These are phyloP conservation scores for Dispira parvispora DNA, from an alignment of 192 early-diverging fungal species.

Conservation along the genomic window DNA sequence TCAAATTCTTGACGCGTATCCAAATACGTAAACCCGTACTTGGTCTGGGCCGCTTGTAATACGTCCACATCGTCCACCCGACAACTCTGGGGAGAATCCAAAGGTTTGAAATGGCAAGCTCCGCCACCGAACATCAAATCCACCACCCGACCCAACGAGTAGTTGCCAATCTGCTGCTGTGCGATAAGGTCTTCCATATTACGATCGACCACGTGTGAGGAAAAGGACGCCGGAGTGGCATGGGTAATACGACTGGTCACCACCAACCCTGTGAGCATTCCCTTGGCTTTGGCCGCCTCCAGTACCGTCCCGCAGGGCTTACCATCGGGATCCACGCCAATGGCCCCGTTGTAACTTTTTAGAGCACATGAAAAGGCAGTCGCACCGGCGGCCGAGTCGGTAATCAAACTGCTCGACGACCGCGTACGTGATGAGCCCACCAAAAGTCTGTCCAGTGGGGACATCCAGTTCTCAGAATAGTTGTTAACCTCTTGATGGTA, in stretches of 20 bases:
- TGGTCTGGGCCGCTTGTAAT: constrained; percentile 31
- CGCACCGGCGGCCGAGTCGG: constrained; percentile 93
- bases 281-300: constrained; percentile 75
- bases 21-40: constrained; percentile 46
- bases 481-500: constrained; percentile 52
- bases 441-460: constrained; percentile 47
- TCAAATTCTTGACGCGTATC: constrained; percentile 45
- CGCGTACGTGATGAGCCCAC: constrained; percentile 86
- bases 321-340: constrained; percentile 55
- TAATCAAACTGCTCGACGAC: constrained; percentile 63
- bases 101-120: constrained; percentile 71
- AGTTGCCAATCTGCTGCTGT: constrained; percentile 77
- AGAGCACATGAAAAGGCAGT: constrained; percentile 84
- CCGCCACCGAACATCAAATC: constrained; percentile 92
- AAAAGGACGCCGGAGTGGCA: constrained; percentile 67
- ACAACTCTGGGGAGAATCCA: constrained; percentile 45
- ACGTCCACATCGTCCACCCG: constrained; percentile 58
- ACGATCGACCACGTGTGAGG: constrained; percentile 64
- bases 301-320: constrained; percentile 82
- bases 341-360: constrained; percentile 90
- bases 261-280: constrained; percentile 79
- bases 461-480: constrained; percentile 32
- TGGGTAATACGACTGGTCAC: constrained; percentile 92
- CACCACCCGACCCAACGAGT: constrained; percentile 58
- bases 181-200: constrained; percentile 79